Evolutionary conservation across 2,329 filamentous ascomycete species (phyloP), one percentile per base, ranked within the genome.

Genomic region (Ambrosiella beaveri): DNA sequence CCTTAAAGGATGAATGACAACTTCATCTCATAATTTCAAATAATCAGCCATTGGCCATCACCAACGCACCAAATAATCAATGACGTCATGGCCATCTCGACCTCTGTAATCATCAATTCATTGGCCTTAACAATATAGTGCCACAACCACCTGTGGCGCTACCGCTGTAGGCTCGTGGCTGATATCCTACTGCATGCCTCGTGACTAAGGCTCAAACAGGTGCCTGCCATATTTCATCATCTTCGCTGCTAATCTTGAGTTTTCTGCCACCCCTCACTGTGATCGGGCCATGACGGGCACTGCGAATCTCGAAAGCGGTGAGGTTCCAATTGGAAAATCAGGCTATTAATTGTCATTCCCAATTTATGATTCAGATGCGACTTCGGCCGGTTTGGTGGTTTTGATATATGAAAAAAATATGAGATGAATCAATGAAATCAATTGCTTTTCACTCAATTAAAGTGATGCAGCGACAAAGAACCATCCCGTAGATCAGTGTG

Each of bases 141-240:
- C 52, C 52, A 54, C 38, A 54, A 27, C 7, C 7, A 19, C 52
- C 38, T 35, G 15, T 54, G 52, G 52, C 38, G 52, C 27, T n/a
- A 54, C 52, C 15, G 40, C 37, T 36, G 8, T 3, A 51, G 17
- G 47, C 36, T 27, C 2, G 47, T 51, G 47, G 47, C 47, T 8
- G 17, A 35, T 7, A 35, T 19, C 47, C 47, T n/a, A 51, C 7
- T 19, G 15, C 19, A 3, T 54, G 52, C 52, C 52, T 54, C 52
- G 39, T 54, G 52, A 54, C 52, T 36, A 54, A 54, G 52, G 52
- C 52, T 54, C 38, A 54, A 54, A 54, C 17, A 54, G 41, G 39
- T n/a, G 15, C n/a, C 12, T 40, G 11, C 13, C 44, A 8, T 47
- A 13, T 15, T 12, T 41, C 4, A 41, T 12, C 40, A 17, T 37